These are phyloP conservation scores for Boletus rex-veris DNA, from an alignment of 768 basidiomycete species.

Conservation along the genomic window DNA sequence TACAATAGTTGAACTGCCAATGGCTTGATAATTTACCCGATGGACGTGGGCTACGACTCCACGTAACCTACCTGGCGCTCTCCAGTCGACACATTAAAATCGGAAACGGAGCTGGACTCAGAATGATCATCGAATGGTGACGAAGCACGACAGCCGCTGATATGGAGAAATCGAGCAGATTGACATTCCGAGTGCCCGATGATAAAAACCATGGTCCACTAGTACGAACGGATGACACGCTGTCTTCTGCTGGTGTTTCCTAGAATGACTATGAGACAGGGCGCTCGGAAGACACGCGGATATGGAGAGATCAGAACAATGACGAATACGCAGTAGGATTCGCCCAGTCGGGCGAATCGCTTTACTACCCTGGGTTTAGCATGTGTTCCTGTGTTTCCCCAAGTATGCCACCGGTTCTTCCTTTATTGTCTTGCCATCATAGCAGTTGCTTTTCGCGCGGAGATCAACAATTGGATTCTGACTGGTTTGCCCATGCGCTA, in stretches of 20 bases:
- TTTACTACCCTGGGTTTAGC: neutral
- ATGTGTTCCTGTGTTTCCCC: neutral
- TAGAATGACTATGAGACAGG: neutral
- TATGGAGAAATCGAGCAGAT: neutral
- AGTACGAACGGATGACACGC: neutral
- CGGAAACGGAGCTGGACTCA: neutral
- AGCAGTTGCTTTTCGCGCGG: neutral
- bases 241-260: neutral
- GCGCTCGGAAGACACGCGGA: neutral
- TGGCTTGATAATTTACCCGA: conserved; percentile 1
- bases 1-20: conserved; percentile 1
- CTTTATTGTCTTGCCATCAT: neutral
- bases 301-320: neutral
- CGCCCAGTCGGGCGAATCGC: conserved; percentile 10
- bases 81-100: neutral
- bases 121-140: neutral
- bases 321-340: conserved; percentile 6
- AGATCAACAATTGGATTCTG: neutral
- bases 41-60: neutral
- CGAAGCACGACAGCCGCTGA: neutral
- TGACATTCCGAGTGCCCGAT: neutral
- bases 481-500: neutral
- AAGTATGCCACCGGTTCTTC: neutral
- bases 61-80: neutral
- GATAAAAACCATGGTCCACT: neutral